phyloP scores from a whole-genome alignment of 1,139 yeast genomes.

The Tardiomyces digboiensis region DNA sequence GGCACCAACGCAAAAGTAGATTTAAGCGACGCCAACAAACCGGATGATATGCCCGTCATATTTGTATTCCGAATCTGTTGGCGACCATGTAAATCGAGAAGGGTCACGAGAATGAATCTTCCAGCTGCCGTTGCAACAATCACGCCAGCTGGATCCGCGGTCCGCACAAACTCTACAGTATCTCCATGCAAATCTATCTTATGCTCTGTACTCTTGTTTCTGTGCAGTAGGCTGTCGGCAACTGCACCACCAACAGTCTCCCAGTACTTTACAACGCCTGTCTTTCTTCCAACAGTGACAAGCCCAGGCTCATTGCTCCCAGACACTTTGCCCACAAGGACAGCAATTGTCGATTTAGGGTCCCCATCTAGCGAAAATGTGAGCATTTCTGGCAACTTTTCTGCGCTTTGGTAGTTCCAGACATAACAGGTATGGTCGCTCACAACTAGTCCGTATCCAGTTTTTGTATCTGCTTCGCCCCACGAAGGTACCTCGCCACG shows the following conservation, averaged over 20 bases:
- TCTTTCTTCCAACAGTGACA: conserved; percentile 43
- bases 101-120: conserved; percentile 49
- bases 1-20: conserved; percentile 21
- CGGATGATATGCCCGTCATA: conserved; percentile 23
- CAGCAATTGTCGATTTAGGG: conserved; percentile 42
- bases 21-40: conserved; percentile 21
- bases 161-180: conserved; percentile 45
- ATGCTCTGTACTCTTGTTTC: conserved; percentile 29
- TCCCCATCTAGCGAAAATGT: conserved; percentile 27
- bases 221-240: conserved; percentile 47
- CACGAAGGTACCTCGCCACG: not conserved
- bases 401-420: conserved; percentile 62
- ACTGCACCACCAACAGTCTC: conserved; percentile 63
- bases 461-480: conserved; percentile 35
- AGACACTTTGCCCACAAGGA: conserved; percentile 57
- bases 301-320: conserved; percentile 62
- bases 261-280: conserved; percentile 53
- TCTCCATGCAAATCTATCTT: conserved; percentile 39
- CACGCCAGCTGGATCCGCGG: conserved; percentile 69
- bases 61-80: conserved; percentile 27
- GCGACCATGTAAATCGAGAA: conserved; percentile 63
- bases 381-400: conserved; percentile 45
- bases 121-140: conserved; percentile 64
- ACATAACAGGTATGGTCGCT: conserved; percentile 46
- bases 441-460: conserved; percentile 47